phyloP scores from a whole-genome alignment of 768 basidiomycete species.

The Flagelloscypha sp. region DNA sequence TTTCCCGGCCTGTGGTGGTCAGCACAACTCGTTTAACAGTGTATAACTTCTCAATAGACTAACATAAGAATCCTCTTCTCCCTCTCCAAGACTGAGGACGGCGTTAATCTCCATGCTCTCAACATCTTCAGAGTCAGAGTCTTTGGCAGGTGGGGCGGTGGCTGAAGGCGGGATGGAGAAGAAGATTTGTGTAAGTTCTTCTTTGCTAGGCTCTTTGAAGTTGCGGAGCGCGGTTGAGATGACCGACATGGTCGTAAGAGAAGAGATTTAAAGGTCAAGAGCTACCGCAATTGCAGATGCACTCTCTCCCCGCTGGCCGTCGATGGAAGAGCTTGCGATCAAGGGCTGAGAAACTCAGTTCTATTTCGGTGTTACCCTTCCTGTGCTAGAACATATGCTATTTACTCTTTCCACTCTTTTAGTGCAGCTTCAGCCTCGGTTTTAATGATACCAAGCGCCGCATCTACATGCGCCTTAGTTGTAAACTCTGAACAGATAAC shows the following conservation, averaged over 20 bases:
- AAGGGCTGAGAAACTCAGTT: no score
- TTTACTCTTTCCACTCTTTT: slow-evolving; percentile 35
- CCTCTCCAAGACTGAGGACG: slow-evolving; percentile 74
- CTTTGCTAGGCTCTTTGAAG: slow-evolving; percentile 89
- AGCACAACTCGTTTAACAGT: slow-evolving; percentile 2
- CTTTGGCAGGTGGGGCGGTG: slow-evolving; percentile 16
- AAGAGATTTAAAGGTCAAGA: no score
- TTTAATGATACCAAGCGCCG: slow-evolving; percentile 50
- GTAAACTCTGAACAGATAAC: slow-evolving; percentile 71
- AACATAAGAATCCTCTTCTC: slow-evolving; percentile 90
- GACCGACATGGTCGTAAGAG: slow-evolving; percentile 63
- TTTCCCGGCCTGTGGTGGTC: slow-evolving; percentile 69
- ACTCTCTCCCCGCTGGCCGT: no score
- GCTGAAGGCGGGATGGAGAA: slow-evolving; percentile 66
- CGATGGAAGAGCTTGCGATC: no score
- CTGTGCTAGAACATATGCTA: no score
- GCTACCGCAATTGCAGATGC: no score
- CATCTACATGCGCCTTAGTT: slow-evolving; percentile 49
- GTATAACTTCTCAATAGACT: slow-evolving; percentile 24
- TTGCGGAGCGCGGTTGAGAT: slow-evolving; percentile 84
- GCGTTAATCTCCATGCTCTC: slow-evolving; percentile 86
- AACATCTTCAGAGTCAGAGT: slow-evolving; percentile 26
- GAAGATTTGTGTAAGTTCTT: slow-evolving; percentile 76
- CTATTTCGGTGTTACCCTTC: no score
- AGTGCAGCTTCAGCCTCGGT: slow-evolving; percentile 47